phyloP scores from a whole-genome alignment of 2,329 filamentous ascomycete species.

The Drechslera avenae region DNA sequence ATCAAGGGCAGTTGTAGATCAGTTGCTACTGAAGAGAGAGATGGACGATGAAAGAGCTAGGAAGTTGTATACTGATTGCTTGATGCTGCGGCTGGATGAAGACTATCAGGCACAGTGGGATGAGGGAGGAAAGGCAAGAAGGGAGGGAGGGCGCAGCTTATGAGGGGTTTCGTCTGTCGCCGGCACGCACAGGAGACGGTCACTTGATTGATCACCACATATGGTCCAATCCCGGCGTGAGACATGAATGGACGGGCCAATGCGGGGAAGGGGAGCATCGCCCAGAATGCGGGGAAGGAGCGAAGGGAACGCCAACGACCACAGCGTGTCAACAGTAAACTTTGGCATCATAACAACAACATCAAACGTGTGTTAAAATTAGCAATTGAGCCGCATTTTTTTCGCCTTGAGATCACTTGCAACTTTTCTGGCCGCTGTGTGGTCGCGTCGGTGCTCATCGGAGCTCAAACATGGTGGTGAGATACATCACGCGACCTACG shows the following conservation, averaged over 20 bases:
- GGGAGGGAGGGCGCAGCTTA: constrained; percentile 37
- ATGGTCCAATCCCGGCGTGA: constrained; percentile 29
- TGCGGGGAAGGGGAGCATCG: constrained; percentile 28
- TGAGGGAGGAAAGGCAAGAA: constrained; percentile 29
- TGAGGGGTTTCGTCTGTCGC: constrained; percentile 38
- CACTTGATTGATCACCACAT: constrained; percentile 46
- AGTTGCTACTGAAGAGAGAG: constrained; percentile 13
- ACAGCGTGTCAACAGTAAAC: constrained; percentile 10
- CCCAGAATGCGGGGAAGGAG: constrained; percentile 27
- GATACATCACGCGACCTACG: constrained; percentile 43
- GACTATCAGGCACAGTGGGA: constrained; percentile 30
- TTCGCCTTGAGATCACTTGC: constrained; percentile 4
- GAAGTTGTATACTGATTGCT: constrained; percentile 16
- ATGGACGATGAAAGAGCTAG: constrained; percentile 21
- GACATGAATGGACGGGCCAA: constrained; percentile 36
- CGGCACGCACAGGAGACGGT: constrained; percentile 32
- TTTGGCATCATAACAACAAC: neutral
- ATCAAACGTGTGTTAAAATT: constrained; percentile 13
- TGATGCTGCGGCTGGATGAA: constrained; percentile 11
- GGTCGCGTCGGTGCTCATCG: neutral
- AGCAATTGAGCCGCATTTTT: constrained; percentile 29
- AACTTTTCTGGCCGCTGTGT: constrained; percentile 4
- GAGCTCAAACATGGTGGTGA: constrained; percentile 25
- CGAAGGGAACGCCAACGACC: constrained; percentile 17
- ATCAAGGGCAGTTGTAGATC: constrained; percentile 14